phyloP scores from a whole-genome alignment of 2,329 filamentous ascomycete species.

The Stemphylium beticola region DNA sequence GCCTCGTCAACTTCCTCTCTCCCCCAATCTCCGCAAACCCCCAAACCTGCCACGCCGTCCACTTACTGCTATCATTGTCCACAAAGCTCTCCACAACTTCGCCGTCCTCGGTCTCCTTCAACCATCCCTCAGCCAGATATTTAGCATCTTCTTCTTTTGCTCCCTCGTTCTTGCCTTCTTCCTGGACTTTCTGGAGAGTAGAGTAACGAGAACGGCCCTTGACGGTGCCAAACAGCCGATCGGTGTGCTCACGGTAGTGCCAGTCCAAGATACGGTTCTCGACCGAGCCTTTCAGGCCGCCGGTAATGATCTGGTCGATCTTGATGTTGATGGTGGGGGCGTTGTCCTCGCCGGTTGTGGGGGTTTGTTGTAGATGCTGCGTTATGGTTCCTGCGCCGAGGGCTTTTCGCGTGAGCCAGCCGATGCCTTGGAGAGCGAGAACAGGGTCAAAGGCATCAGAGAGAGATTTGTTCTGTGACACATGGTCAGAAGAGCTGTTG shows the following conservation, averaged over 20 bases:
- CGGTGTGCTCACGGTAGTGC: constrained; percentile 68
- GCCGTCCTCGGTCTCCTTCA: constrained; percentile 36
- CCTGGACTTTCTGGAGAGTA: constrained; percentile 37
- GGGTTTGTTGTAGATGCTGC: constrained; percentile 59
- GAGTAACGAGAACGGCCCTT: constrained; percentile 63
- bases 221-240: constrained; percentile 81
- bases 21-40: constrained; percentile 42
- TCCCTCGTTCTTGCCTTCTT: constrained; percentile 30
- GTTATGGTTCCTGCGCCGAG: constrained; percentile 73
- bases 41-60: constrained; percentile 46
- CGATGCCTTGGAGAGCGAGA: constrained; percentile 64
- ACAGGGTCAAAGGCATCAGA: constrained; percentile 73
- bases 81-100: constrained; percentile 45
- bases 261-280: constrained; percentile 66
- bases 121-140: constrained; percentile 37
- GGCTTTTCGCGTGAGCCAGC: constrained; percentile 74
- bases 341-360: constrained; percentile 27
- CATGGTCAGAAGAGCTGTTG: constrained; percentile 2
- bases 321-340: constrained; percentile 63
- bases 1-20: constrained; percentile 41
- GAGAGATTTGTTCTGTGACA: constrained; percentile 72
- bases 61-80: constrained; percentile 43
- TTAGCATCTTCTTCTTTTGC: constrained; percentile 30
- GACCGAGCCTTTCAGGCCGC: constrained; percentile 70
- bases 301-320: constrained; percentile 74